Evolutionary conservation across 2,329 filamentous ascomycete genomes (phyloP).

Genomic region (Pyrenochaeta sp.): DNA sequence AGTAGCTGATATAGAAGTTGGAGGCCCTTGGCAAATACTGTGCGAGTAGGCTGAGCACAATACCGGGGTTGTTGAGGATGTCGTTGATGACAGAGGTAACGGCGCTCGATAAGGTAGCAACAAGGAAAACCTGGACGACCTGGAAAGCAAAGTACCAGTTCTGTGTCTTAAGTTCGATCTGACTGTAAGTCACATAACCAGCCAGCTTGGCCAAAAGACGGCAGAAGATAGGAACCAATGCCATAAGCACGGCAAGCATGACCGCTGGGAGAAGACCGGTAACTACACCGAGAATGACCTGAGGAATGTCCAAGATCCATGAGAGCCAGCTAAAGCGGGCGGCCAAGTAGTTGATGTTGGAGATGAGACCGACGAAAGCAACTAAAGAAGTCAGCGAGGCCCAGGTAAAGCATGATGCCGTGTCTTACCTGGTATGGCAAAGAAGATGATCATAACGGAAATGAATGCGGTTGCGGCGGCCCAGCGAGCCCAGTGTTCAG

Average conservation of each 20-base stretch:
- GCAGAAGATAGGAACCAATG: constrained; percentile 54
- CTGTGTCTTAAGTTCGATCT: constrained; percentile 76
- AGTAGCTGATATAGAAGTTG: constrained; percentile 96
- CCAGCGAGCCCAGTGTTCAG: constrained; percentile 41
- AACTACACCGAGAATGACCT: constrained; percentile 53
- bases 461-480: constrained; percentile 49
- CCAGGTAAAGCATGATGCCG: background rate
- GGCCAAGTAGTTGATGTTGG: constrained; percentile 55
- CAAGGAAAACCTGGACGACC: constrained; percentile 91
- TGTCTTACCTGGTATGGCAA: constrained; percentile 48
- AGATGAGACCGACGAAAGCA: constrained; percentile 53
- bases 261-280: constrained; percentile 55
- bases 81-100: constrained; percentile 66
- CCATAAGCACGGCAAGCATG: constrained; percentile 54
- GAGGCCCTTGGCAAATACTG: constrained; percentile 80
- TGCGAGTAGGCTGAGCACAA: constrained; percentile 71
- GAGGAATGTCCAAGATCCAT: constrained; percentile 53
- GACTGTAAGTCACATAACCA: constrained; percentile 51
- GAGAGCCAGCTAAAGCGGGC: constrained; percentile 46
- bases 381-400: constrained; percentile 34
- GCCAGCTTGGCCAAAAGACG: constrained; percentile 47
- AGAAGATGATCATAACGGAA: constrained; percentile 54
- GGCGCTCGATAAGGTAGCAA: constrained; percentile 82
- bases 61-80: constrained; percentile 68
- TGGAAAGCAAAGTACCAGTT: constrained; percentile 93